Percentiles rank a stretch among this genome's conserved stretches.
phyloP scores from a whole-genome alignment of 2,329 filamentous ascomycete species.

The Cryphonectria japonica region DNA sequence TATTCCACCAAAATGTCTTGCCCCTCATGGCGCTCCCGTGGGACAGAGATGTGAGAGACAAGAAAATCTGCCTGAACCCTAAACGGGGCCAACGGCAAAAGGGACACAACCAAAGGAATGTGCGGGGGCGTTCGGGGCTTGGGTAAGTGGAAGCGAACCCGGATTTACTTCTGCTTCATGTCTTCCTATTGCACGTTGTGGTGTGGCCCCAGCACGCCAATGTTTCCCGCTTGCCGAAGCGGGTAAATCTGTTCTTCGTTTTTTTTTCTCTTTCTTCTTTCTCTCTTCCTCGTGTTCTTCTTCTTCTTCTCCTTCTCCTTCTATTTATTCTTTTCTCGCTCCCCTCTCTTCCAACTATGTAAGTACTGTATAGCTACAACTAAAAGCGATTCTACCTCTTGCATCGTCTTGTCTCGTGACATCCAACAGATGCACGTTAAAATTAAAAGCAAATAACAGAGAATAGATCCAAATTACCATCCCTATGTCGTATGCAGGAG shows the following conservation, averaged over 20 bases:
- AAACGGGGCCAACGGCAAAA: background rate
- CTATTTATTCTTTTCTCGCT: no score
- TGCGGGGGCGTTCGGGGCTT: background rate
- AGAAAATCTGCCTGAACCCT: no score
- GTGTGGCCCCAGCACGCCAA: background rate
- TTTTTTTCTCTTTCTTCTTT: no score
- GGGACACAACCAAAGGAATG: background rate
- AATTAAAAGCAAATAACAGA: background rate
- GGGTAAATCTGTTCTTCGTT: background rate
- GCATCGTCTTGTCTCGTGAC: constrained; percentile 8
- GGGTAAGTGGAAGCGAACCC: constrained; percentile 9
- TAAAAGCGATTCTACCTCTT: background rate
- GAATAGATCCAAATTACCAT: background rate
- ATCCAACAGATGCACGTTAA: background rate
- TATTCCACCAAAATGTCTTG: no score
- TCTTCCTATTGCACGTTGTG: no score
- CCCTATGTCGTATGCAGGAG: background rate
- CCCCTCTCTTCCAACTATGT: no score
- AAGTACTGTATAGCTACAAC: no score
- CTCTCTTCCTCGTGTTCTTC: no score
- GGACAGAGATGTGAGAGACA: no score
- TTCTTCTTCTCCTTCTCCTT: no score
- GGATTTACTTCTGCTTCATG: constrained; percentile 1
- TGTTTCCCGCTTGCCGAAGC: background rate
- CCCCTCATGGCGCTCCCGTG: no score